phyloP scores from a whole-genome alignment of 139 green algal species.

The Nannochloris sp. region DNA sequence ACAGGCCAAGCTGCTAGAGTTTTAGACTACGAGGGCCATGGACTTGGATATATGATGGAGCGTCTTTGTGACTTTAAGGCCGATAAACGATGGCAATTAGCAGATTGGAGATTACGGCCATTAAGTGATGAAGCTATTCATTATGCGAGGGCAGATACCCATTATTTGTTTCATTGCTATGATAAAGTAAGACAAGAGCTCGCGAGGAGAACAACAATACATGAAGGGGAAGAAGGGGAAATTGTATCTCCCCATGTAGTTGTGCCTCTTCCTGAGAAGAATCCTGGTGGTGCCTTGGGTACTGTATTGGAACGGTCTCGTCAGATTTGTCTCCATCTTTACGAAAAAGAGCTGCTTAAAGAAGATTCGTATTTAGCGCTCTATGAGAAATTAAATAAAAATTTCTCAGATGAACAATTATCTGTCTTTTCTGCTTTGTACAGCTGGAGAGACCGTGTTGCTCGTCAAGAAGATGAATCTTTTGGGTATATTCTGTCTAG shows the following conservation, averaged over 20 bases:
- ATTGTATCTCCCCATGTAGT: conserved; percentile 1
- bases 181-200: conserved; percentile 56
- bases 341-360: conserved; percentile 57
- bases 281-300: conserved; percentile 25
- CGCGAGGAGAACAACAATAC: conserved; percentile 9
- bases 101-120: conserved; percentile 87
- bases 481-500: conserved; percentile 76
- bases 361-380: conserved; percentile 24
- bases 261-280: background rate
- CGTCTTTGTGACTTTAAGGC: conserved; percentile 49
- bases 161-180: conserved; percentile 87
- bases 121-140: conserved; percentile 68
- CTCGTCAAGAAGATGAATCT: conserved; percentile 71
- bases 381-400: conserved; percentile 1
- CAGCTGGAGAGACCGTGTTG: conserved; percentile 66
- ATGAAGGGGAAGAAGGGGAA: conserved; percentile 1
- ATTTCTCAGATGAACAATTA: conserved; percentile 42
- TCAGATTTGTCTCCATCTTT: conserved; percentile 63
- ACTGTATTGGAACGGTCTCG: conserved; percentile 68
- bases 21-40: conserved; percentile 23
- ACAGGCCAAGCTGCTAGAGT: conserved; percentile 69
- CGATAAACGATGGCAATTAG: conserved; percentile 84
- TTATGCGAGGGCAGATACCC: conserved; percentile 87
- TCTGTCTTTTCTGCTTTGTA: conserved; percentile 48
- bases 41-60: conserved; percentile 75